Base-by-base conservation (phyloP, 2,329 filamentous ascomycete genomes). In the Fusarium sp. region DNA sequence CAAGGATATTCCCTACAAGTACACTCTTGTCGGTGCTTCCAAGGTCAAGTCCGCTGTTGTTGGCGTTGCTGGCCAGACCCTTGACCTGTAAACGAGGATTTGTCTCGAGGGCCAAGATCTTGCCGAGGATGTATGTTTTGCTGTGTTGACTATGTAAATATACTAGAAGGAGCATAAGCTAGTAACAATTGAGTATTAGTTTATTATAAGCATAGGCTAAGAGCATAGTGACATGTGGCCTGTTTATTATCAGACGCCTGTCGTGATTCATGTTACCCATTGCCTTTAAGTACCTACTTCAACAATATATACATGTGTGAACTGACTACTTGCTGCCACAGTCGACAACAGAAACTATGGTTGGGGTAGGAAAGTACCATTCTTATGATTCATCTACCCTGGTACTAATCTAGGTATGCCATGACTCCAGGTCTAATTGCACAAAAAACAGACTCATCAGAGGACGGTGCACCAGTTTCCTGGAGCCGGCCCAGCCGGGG, bases 1-100 rank as follows among this genome's bases (percentile, higher is more conserved):
- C 31, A 76, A 84, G n/a, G 80, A 80, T 3, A 86, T 88, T 70
- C 70, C 72, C 36, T 87, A 87, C 74, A 75, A 72, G 31, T 75
- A 82, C 71, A 57, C 57, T 41, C 67, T 71, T n/a, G 71, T 86
- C 44, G 83, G 82, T 3, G 78, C 79, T 4, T 72, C 60, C 29
- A 79, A 75, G 43, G 80, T 84, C 50, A 77, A 80, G 72, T 72
- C 68, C 39, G 72, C 77, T 15, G 78, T 84, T 47, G 66, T 68
- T 13, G 69, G 70, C 50, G 72, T 58, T 36, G 78, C 77, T 33
- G 78, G 78, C 36, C 72, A 77, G 68, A 78, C 71, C 19, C 70
- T 79, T 14, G 65, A 49, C 37, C 67, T 77, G 53, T 76, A 75
- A 71, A 47, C 25, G 14, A 51, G 23, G 42, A 25, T 6, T 53